Evolutionary conservation across 768 basidiomycete genomes (phyloP).

Genomic region (Amanita phalloides): DNA sequence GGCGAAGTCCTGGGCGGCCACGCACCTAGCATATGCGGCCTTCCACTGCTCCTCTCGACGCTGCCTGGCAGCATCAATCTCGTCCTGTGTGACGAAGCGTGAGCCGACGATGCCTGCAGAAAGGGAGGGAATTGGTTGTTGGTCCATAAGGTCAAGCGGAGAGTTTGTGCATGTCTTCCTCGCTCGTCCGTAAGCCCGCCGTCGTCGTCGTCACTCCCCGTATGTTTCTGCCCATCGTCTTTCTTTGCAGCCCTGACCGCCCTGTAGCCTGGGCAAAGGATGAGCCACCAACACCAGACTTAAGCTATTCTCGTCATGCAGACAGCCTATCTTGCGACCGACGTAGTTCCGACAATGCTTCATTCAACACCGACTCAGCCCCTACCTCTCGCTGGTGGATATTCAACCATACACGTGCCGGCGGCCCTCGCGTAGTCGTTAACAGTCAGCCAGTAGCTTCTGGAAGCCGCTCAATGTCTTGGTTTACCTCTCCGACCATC

Average conservation of each 20-base stretch:
- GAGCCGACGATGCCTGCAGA: constrained; percentile 67
- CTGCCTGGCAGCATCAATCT: constrained; percentile 62
- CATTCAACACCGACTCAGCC: constrained; percentile 36
- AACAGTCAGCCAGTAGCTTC: background rate
- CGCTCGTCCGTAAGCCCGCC: constrained; percentile 31
- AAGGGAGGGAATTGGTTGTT: constrained; percentile 58
- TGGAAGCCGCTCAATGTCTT: constrained; percentile 15
- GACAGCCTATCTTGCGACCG: constrained; percentile 20
- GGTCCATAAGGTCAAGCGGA: constrained; percentile 36
- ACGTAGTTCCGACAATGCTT: constrained; percentile 41
- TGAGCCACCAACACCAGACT: constrained; percentile 66
- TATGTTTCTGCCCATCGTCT: constrained; percentile 23
- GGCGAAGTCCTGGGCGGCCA: background rate
- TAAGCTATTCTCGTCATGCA: constrained; percentile 20
- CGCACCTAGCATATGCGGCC: constrained; percentile 74
- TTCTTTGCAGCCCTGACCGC: constrained; percentile 6
- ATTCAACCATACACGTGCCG: constrained; percentile 47
- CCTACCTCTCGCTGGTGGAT: constrained; percentile 61
- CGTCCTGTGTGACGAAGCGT: constrained; percentile 73
- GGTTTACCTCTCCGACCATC: constrained; percentile 33
- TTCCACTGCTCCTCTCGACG: constrained; percentile 81
- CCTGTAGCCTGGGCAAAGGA: constrained; percentile 71
- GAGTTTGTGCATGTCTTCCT: constrained; percentile 16
- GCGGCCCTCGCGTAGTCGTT: background rate
- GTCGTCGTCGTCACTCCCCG: constrained; percentile 63